A percentile compares a stretch with the other conserved stretches of the same genome.
Conservation (phyloP, 768 basidiomycete genomes). For the Nevesoporus exiguus region DNA sequence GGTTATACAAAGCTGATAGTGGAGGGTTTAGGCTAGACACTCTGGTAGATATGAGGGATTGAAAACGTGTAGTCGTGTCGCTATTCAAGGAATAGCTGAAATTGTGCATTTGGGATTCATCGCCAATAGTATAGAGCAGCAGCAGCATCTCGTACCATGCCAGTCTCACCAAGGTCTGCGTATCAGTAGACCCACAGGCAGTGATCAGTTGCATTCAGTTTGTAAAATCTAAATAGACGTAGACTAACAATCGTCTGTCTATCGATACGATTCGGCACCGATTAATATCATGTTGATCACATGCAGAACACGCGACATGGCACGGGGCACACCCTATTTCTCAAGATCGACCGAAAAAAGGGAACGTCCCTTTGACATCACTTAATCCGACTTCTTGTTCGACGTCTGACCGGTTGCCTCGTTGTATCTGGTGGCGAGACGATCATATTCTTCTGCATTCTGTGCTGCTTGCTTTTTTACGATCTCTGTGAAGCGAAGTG, state of each 20-base stretch:
- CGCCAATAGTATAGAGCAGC: no score
- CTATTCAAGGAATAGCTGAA: no score
- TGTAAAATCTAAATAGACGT: not conserved
- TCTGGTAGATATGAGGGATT: no score
- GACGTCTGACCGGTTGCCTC: constrained; percentile 56
- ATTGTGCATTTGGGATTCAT: no score
- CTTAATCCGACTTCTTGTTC: constrained; percentile 65
- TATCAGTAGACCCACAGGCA: not conserved
- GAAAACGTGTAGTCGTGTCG: no score
- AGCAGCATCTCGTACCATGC: no score
- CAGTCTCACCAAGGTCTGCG: not conserved
- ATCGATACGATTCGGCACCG: no score
- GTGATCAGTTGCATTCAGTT: not conserved
- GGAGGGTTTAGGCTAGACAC: no score
- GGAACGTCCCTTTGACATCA: no score
- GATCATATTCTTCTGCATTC: constrained; percentile 77
- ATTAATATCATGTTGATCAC: not conserved
- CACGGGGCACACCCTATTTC: not conserved
- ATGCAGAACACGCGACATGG: not conserved
- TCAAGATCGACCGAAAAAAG: not conserved
- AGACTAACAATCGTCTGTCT: not conserved
- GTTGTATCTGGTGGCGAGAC: constrained; percentile 77
- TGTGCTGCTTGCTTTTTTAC: constrained; percentile 80
- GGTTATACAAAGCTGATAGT: no score
- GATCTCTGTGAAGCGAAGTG: constrained; percentile 46